Evolutionary conservation across 116 monocot genomes (phyloP).

Genomic region (Dioscorea cayenensis): DNA sequence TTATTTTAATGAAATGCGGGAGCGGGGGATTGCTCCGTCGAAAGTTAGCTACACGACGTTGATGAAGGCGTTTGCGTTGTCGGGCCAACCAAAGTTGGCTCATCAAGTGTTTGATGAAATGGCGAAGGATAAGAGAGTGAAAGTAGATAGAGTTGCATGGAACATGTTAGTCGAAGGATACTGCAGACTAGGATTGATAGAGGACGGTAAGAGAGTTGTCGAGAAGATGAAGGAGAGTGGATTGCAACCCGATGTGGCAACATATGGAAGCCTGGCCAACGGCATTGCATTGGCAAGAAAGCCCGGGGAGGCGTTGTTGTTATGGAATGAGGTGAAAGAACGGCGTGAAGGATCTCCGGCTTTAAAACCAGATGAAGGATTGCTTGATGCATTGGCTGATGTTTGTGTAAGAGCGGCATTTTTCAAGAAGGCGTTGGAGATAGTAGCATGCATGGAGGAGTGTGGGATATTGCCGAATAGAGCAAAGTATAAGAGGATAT

Average conservation of each 20-base stretch:
- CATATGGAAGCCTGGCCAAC: conserved; percentile 92
- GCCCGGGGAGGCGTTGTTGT: conserved; percentile 82
- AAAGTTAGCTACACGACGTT: conserved; percentile 92
- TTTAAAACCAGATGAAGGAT: conserved; percentile 63
- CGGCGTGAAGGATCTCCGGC: conserved; percentile 43
- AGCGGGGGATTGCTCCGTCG: conserved; percentile 67
- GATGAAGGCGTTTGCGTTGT: conserved; percentile 91
- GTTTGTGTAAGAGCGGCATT: conserved; percentile 85
- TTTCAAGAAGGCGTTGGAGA: conserved; percentile 91
- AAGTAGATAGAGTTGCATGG: conserved; percentile 71
- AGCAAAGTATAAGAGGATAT: conserved; percentile 90
- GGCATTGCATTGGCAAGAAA: conserved; percentile 70
- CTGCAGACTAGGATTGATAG: conserved; percentile 66
- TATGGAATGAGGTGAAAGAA: conserved; percentile 96
- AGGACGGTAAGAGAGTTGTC: conserved; percentile 58
- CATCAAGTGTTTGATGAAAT: conserved; percentile 95
- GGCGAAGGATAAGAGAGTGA: conserved; percentile 65
- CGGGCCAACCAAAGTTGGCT: conserved; percentile 75
- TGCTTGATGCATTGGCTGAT: conserved; percentile 78
- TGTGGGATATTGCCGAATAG: conserved; percentile 87
- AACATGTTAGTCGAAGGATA: conserved; percentile 91
- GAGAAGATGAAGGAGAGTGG: conserved; percentile 79
- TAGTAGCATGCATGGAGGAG: conserved; percentile 99
- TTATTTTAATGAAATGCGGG: conserved; percentile 91
- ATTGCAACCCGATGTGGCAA: conserved; percentile 62